Base-by-base conservation (phyloP, 768 basidiomycete species). In the Calocybe gangraenosa region DNA sequence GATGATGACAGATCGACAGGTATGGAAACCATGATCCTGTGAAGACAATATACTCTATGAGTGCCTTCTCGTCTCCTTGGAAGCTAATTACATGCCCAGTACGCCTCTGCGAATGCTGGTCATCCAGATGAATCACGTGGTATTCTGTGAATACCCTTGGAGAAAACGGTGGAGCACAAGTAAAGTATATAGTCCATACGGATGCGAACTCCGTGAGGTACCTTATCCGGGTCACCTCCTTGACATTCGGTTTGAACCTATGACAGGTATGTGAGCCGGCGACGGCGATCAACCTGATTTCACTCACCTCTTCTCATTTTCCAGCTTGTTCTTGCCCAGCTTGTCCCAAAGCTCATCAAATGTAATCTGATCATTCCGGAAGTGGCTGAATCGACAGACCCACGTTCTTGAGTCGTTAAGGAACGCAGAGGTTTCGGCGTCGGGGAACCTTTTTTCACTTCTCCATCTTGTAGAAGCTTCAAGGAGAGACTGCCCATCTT, bases 81-180 rank as follows among this genome's bases (percentile, higher is more conserved):
- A 25, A 9, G 19, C 19, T 20, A 30, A n/a, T 37, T 10, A 31
- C 74, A 23, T 54, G 81, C 79, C 77, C 82, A 25, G 68, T 70
- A 48, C 66, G 69, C 28, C 48, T 52, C 22, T 57, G 30, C 19
- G 71, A 68, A 15, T 67, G 63, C 8, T 64, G 61, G 28, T 71
- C 66, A 25, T 63, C 59, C 31, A 78, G 57, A 40, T 71, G 65
- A 7, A 66, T 66, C 9, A 74, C 69, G 53, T 79, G 78, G 33
- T 77, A 64, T 17, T 80, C 72, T 7, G 81, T 82, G 56, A 82
- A 84, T 23, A 81, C 68, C 10, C 82, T 74, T 3, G 81, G 76
- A 14, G 80, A 80, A 31, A 84, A 56, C 3, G 82, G 76, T 8
- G 81, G 68, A 1, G 74, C 66, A 56, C 76, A 79, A 11, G 67